A percentile compares a stretch with the other conserved stretches of the same genome.
phyloP scores from a whole-genome alignment of 2,329 filamentous ascomycete species.

The Colletotrichum tanaceti region DNA sequence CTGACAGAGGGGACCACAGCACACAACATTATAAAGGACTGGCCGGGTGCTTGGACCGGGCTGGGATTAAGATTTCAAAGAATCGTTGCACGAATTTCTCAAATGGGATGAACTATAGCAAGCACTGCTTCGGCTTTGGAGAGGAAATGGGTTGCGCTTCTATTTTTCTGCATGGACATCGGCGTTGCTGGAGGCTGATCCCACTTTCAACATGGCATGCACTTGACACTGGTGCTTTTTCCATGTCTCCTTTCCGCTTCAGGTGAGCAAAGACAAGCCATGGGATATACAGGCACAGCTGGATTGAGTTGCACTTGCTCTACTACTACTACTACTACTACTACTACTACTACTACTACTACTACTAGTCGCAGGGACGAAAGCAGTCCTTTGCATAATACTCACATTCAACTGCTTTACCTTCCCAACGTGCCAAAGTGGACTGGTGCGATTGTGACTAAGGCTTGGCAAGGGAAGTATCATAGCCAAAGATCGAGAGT shows the following conservation, averaged over 20 bases:
- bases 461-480: not conserved
- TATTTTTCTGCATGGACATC: constrained; percentile 38
- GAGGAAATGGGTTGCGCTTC: constrained; percentile 20
- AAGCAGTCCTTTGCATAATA: constrained; percentile 32
- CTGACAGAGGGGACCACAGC: constrained; percentile 2
- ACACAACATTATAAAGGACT: constrained; percentile 13
- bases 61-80: not conserved
- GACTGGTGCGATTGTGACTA: too few species aligned
- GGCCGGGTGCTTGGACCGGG: not conserved
- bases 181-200: constrained; percentile 40
- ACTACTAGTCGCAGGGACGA: constrained; percentile 15
- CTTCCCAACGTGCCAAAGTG: too few species aligned
- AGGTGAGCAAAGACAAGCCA: constrained; percentile 20
- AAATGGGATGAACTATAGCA: constrained; percentile 16
- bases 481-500: not conserved
- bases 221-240: constrained; percentile 30
- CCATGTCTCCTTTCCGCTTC: not conserved
- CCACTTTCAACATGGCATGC: constrained; percentile 40
- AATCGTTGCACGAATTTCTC: not conserved
- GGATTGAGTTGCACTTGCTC: constrained; percentile 25
- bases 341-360: too few species aligned
- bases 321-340: constrained; percentile 25
- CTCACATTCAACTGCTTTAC: not conserved
- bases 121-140: constrained; percentile 8
- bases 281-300: constrained; percentile 18